phyloP scores from a whole-genome alignment of 1,284 basidiomycete genomes.

The Coniferiporia sulphurascens region DNA sequence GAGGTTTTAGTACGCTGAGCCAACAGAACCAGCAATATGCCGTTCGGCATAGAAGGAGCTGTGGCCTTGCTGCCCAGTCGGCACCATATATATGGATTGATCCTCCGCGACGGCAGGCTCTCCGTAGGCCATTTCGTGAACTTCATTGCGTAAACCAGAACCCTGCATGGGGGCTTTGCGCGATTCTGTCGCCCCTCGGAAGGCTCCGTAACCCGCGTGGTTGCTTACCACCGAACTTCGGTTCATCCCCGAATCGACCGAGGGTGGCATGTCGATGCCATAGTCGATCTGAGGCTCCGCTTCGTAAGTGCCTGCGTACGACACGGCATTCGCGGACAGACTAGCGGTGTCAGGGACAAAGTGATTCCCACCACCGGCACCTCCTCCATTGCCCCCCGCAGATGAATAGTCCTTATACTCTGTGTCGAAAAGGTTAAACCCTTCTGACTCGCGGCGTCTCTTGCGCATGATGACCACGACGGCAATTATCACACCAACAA shows the following conservation, averaged over 20 bases:
- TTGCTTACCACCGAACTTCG: constrained; percentile 14
- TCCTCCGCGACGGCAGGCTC: constrained; percentile 15
- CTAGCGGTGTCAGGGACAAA: constrained; percentile 7
- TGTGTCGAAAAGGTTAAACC: constrained; percentile 14
- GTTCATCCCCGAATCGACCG: not conserved
- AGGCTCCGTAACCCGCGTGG: constrained; percentile 15
- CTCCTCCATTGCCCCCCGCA: not conserved
- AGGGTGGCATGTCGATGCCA: constrained; percentile 6
- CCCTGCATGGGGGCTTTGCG: constrained; percentile 8
- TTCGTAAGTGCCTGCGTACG: not conserved
- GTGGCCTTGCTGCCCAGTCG: not conserved
- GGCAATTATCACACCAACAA: constrained; percentile 10
- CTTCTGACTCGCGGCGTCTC: constrained; percentile 3
- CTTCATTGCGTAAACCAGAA: constrained; percentile 10
- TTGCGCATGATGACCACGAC: constrained; percentile 3
- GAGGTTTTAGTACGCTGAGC: not conserved
- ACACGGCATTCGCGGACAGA: constrained; percentile 7
- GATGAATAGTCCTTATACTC: constrained; percentile 12
- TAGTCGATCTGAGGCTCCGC: constrained; percentile 1
- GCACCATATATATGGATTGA: constrained; percentile 12
- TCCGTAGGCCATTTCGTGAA: constrained; percentile 3
- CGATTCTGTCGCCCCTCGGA: not conserved
- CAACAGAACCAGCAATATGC: not conserved
- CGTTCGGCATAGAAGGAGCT: constrained; percentile 3
- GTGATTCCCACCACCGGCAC: constrained; percentile 2